Conservation (phyloP, 805 yeast species). For the Ogataea paraovalis region DNA sequence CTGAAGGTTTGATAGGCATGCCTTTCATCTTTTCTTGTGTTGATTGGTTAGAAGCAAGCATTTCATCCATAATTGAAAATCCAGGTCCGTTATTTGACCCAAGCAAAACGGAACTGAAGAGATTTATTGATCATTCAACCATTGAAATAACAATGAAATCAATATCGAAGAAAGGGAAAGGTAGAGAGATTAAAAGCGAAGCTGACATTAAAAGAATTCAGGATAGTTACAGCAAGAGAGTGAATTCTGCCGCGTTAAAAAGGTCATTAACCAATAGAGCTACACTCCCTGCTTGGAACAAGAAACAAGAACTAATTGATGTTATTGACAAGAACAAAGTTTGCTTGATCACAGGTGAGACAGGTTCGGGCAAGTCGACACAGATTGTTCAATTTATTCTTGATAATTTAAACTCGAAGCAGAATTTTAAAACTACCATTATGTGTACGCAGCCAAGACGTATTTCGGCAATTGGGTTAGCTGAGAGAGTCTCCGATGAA, state of each 20-base stretch:
- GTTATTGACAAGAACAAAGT: conserved; percentile 58
- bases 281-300: conserved; percentile 81
- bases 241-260: conserved; percentile 32
- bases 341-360: conserved; percentile 87
- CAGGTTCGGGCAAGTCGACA: conserved; percentile 96
- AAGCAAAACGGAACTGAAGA: not conserved
- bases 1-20: conserved; percentile 55
- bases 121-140: not conserved
- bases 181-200: conserved; percentile 12
- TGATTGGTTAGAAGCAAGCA: conserved; percentile 74
- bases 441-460: conserved; percentile 95
- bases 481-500: conserved; percentile 88
- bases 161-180: not conserved
- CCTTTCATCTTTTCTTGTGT: conserved; percentile 62
- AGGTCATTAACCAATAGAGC: conserved; percentile 41
- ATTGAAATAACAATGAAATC: not conserved
- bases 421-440: conserved; percentile 54
- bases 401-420: conserved; percentile 53
- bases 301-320: conserved; percentile 50
- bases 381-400: conserved; percentile 88
- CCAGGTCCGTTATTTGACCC: conserved; percentile 67
- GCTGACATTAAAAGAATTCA: conserved; percentile 34
- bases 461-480: conserved; percentile 90
- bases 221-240: conserved; percentile 32
- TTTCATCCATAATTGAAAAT: conserved; percentile 52